A percentile compares a stretch with the other conserved stretches of the same genome.
Evolutionary conservation across 129 eudicot species (phyloP).

Genomic region (Pulicaria dysenterica): DNA sequence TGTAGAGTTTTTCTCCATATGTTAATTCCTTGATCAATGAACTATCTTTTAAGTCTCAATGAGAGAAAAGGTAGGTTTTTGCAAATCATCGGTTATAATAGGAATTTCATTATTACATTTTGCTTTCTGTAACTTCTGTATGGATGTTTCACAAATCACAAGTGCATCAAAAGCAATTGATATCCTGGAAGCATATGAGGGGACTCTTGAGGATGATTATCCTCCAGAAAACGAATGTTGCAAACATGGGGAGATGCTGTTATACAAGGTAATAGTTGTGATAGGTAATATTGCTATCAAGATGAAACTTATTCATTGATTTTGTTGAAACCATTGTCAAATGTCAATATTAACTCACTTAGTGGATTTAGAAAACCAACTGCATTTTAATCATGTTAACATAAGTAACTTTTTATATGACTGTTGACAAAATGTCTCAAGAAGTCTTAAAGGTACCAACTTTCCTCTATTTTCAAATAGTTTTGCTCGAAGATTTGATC

Average conservation of each 20-base stretch:
- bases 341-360: background rate
- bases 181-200: slow-evolving; percentile 99
- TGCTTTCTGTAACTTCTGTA: background rate
- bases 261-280: slow-evolving; percentile 74
- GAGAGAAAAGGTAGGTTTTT: background rate
- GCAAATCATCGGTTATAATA: slow-evolving; percentile 4
- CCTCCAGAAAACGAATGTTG: slow-evolving; percentile 91
- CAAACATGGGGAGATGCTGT: slow-evolving; percentile 97
- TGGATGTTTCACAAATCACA: slow-evolving; percentile 22
- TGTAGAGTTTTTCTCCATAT: slow-evolving; percentile 1
- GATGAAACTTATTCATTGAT: background rate
- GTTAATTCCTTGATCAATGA: background rate
- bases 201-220: slow-evolving; percentile 92
- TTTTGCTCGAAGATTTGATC: slow-evolving; percentile 15
- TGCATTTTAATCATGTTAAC: background rate
- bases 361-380: background rate
- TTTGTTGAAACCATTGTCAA: slow-evolving; percentile 7
- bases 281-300: slow-evolving; percentile 26
- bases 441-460: slow-evolving; percentile 72
- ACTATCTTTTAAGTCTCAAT: background rate
- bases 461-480: background rate
- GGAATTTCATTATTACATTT: background rate
- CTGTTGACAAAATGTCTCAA: slow-evolving; percentile 79
- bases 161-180: slow-evolving; percentile 96
- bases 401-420: background rate